These are phyloP conservation scores for Prunus armeniaca DNA, from an alignment of 306 rosid species.

Conservation along the genomic window DNA sequence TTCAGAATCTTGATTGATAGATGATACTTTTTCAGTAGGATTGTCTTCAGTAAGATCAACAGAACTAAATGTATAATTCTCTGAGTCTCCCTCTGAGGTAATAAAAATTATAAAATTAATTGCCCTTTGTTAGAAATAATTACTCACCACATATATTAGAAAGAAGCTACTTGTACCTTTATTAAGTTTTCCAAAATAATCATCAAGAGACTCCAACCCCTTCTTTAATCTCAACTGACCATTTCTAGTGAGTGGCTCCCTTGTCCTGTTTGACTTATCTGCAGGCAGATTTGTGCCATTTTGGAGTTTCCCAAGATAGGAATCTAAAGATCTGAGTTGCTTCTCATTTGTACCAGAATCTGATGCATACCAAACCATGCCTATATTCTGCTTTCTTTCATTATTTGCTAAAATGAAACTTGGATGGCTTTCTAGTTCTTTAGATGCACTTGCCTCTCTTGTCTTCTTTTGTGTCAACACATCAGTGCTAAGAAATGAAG, in stretches of 20 bases:
- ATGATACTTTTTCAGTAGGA: conserved; percentile 15
- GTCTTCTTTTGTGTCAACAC: conserved; percentile 11
- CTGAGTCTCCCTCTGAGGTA: conserved; percentile 35
- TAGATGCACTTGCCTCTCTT: background rate
- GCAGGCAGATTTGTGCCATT: conserved; percentile 20
- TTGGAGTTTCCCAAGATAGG: conserved; percentile 63
- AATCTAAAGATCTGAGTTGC: conserved; percentile 60
- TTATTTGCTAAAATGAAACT: conserved; percentile 28
- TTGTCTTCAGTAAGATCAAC: conserved; percentile 36
- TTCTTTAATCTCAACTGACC: conserved; percentile 32
- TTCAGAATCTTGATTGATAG: conserved; percentile 18
- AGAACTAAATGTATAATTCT: conserved; percentile 24
- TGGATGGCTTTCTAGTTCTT: conserved; percentile 9
- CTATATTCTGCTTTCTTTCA: conserved; percentile 10
- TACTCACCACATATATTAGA: background rate
- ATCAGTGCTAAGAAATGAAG: conserved; percentile 1
- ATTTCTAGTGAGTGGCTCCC: conserved; percentile 20
- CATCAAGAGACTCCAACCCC: conserved; percentile 60
- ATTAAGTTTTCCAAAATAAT: conserved; percentile 62
- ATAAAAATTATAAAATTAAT: background rate
- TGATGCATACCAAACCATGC: conserved; percentile 31
- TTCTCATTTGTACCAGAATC: conserved; percentile 37
- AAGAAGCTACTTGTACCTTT: conserved; percentile 29
- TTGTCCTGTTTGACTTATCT: conserved; percentile 32
- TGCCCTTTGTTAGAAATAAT: background rate